Conservation (phyloP, 2,329 filamentous ascomycete genomes). For the Penicillium sp. region DNA sequence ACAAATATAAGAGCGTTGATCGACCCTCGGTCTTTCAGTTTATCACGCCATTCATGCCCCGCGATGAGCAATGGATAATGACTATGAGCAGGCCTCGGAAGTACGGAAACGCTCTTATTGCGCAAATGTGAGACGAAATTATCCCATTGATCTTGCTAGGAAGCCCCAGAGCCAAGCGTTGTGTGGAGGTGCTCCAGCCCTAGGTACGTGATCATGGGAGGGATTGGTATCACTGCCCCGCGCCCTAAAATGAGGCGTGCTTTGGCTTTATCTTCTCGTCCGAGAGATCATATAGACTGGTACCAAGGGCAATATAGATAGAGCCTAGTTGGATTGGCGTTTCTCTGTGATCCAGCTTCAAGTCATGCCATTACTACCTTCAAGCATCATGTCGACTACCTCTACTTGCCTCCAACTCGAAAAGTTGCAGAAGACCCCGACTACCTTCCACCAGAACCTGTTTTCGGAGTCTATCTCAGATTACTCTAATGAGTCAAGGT, state of each 20-base stretch:
- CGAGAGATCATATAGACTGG: constrained; percentile 13
- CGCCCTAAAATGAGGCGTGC: constrained; percentile 9
- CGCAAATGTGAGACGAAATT: constrained; percentile 9
- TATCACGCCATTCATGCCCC: constrained; percentile 34
- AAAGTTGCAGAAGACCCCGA: constrained; percentile 12
- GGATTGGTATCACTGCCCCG: constrained; percentile 16
- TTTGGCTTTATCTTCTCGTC: constrained; percentile 17
- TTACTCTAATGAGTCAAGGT: constrained; percentile 1
- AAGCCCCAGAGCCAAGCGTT: constrained; percentile 1
- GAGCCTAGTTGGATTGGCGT: not conserved
- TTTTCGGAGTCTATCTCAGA: constrained; percentile 5
- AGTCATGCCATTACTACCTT: constrained; percentile 14
- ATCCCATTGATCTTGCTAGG: not conserved
- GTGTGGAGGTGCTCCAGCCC: constrained; percentile 10
- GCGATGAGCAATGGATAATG: constrained; percentile 28
- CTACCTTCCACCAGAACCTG: constrained; percentile 15
- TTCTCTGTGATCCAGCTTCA: not conserved
- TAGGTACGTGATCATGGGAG: constrained; percentile 15
- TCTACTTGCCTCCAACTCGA: constrained; percentile 22
- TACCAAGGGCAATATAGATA: constrained; percentile 14
- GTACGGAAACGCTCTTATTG: constrained; percentile 8
- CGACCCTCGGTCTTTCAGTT: constrained; percentile 3
- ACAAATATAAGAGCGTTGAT: not conserved
- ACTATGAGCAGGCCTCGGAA: constrained; percentile 1
- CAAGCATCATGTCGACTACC: constrained; percentile 24